Conservation (phyloP, 495 filamentous ascomycete genomes). For the Staphylotrichum longicolle region DNA sequence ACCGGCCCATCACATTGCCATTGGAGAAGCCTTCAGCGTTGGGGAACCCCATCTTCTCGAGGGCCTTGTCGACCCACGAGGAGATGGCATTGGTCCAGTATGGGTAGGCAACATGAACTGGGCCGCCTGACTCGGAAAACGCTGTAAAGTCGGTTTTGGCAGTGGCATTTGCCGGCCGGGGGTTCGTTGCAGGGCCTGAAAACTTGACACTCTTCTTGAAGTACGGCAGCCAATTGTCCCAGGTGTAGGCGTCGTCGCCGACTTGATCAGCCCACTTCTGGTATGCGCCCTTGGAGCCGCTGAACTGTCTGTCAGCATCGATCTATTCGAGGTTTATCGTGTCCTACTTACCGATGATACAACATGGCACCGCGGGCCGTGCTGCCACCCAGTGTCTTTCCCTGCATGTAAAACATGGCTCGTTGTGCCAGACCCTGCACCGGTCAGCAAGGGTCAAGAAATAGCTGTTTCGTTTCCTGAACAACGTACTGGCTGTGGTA, state of each 20-base stretch:
- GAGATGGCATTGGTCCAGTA: neutral
- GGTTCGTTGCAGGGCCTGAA: neutral
- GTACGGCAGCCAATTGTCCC: neutral
- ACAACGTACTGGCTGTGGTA: neutral
- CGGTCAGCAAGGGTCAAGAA: neutral
- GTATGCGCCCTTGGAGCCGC: neutral
- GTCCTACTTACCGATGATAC: neutral
- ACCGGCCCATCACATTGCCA: neutral
- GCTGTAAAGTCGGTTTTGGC: neutral
- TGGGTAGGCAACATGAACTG: neutral
- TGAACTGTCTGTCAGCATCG: neutral
- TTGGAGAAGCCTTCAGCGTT: neutral
- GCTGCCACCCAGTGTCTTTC: neutral
- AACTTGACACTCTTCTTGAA: conserved; percentile 2
- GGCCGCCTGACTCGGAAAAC: neutral
- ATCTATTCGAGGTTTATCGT: neutral
- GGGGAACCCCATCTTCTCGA: neutral
- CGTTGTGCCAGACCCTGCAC: neutral
- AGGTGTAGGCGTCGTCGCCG: neutral
- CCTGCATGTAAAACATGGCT: conserved; percentile 3
- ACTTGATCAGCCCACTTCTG: neutral
- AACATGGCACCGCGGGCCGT: neutral
- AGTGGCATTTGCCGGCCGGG: neutral
- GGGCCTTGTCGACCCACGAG: neutral
- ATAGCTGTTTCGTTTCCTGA: neutral